phyloP scores from a whole-genome alignment of 352 stramenopile genomes.

The Phytophthora constricta region DNA sequence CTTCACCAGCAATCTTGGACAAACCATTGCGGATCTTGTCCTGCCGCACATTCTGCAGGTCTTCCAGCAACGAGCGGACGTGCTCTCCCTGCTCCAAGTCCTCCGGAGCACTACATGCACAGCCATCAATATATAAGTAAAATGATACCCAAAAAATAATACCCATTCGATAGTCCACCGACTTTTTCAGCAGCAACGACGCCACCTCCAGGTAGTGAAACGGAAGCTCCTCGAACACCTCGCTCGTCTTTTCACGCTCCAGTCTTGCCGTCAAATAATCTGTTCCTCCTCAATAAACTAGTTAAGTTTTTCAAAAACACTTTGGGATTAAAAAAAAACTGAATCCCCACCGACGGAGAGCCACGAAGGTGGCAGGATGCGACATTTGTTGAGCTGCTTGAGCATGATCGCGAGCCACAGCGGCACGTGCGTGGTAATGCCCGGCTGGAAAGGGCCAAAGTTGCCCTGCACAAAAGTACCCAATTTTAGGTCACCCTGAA shows the following conservation, averaged over 20 bases:
- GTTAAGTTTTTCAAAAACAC: too few species aligned
- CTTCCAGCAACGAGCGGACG: conserved; percentile 82
- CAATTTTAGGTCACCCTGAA: conserved; percentile 17
- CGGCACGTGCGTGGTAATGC: conserved; percentile 83
- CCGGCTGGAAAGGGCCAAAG: conserved; percentile 89
- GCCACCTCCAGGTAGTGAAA: conserved; percentile 91
- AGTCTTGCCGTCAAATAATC: conserved; percentile 64
- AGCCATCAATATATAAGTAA: background rate
- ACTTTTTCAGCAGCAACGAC: conserved; percentile 87
- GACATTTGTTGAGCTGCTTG: conserved; percentile 89
- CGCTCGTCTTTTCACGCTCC: conserved; percentile 75
- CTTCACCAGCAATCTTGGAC: conserved; percentile 78
- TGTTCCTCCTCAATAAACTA: conserved; percentile 32
- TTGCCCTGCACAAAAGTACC: conserved; percentile 53
- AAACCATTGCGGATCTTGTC: conserved; percentile 92
- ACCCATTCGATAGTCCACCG: conserved; percentile 14
- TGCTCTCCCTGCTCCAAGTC: conserved; percentile 88
- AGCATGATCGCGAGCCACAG: conserved; percentile 92
- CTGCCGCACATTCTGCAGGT: conserved; percentile 90
- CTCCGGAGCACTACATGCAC: conserved; percentile 61
- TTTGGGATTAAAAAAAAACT: conserved; percentile 1
- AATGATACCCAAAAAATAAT: conserved; percentile 12
- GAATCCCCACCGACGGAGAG: conserved; percentile 69
- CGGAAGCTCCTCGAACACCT: conserved; percentile 81
- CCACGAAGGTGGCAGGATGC: conserved; percentile 82